phyloP scores from a whole-genome alignment of 2,329 filamentous ascomycete genomes.

The Claviceps capensis region DNA sequence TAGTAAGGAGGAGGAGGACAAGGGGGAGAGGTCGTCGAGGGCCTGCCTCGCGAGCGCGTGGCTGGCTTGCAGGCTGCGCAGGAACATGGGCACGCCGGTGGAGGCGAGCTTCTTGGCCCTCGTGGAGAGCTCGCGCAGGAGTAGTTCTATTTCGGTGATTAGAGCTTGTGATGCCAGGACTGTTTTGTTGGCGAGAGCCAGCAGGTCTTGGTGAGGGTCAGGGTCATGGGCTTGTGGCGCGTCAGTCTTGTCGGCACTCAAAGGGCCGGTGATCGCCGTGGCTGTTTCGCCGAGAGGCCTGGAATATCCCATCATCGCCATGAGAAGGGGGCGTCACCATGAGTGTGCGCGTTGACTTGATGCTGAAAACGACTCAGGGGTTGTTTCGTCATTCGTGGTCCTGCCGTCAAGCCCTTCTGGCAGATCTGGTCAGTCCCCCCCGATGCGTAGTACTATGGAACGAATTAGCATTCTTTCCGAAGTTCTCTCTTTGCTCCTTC shows the following conservation, averaged over 20 bases:
- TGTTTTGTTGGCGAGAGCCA: conserved; percentile 5
- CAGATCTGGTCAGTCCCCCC: too few species aligned
- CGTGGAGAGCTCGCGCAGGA: conserved; percentile 6
- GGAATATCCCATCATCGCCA: too few species aligned
- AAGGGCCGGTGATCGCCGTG: neutral
- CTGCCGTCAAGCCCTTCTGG: too few species aligned
- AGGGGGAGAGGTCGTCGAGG: conserved; percentile 8
- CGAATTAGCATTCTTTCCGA: too few species aligned
- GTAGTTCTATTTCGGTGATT: conserved; percentile 10
- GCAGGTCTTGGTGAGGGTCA: neutral
- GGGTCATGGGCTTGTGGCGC: too few species aligned
- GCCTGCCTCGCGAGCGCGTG: conserved; percentile 6
- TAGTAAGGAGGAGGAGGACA: too few species aligned
- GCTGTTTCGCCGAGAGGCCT: too few species aligned
- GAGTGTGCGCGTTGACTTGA: too few species aligned
- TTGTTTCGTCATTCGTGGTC: too few species aligned
- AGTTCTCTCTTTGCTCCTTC: neutral
- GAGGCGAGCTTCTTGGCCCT: conserved; percentile 4
- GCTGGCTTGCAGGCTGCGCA: conserved; percentile 10
- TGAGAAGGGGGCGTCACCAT: too few species aligned
- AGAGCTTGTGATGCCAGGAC: conserved; percentile 5
- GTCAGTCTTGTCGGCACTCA: neutral
- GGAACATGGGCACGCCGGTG: conserved; percentile 11
- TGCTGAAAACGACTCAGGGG: too few species aligned
- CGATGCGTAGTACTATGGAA: too few species aligned